Evolutionary conservation across 495 filamentous ascomycete genomes (phyloP).

Genomic region (Diplogelasinospora grovesii): DNA sequence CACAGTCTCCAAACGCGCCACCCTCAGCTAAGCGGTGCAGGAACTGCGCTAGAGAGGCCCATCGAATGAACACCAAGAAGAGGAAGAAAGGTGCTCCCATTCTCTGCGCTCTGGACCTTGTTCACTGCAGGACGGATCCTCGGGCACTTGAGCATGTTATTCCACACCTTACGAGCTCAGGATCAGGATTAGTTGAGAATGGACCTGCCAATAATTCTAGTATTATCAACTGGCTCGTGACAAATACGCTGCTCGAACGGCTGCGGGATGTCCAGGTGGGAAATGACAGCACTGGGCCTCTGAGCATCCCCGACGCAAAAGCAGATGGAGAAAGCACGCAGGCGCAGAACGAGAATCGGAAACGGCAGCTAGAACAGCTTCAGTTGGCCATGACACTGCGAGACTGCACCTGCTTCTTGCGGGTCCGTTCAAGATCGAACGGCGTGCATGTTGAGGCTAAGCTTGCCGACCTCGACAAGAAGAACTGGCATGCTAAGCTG

Average conservation of each 20-base stretch:
- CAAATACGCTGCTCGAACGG: slow-evolving; percentile 32
- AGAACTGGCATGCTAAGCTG: slow-evolving; percentile 63
- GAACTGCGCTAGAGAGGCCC: slow-evolving; percentile 72
- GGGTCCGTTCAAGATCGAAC: slow-evolving; percentile 37
- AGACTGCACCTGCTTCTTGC: slow-evolving; percentile 80
- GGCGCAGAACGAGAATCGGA: no score
- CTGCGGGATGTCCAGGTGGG: slow-evolving; percentile 43
- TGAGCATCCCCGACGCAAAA: no score
- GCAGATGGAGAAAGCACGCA: no score
- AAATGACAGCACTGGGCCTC: slow-evolving; percentile 42
- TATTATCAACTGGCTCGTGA: slow-evolving; percentile 21
- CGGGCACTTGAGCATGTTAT: background rate
- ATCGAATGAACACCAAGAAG: slow-evolving; percentile 26
- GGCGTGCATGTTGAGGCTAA: slow-evolving; percentile 53
- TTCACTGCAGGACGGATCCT: slow-evolving; percentile 3
- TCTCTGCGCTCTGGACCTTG: slow-evolving; percentile 24
- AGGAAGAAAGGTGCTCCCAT: slow-evolving; percentile 1
- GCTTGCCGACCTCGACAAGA: slow-evolving; percentile 83
- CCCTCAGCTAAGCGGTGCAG: slow-evolving; percentile 60
- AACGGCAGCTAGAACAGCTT: no score
- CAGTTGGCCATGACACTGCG: slow-evolving; percentile 74
- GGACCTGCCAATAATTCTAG: no score
- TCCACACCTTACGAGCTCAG: background rate
- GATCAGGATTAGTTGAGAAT: no score
- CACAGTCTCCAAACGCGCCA: slow-evolving; percentile 75